phyloP scores from a whole-genome alignment of 73 alveolate species.

The Paramecium sexaurelia region DNA sequence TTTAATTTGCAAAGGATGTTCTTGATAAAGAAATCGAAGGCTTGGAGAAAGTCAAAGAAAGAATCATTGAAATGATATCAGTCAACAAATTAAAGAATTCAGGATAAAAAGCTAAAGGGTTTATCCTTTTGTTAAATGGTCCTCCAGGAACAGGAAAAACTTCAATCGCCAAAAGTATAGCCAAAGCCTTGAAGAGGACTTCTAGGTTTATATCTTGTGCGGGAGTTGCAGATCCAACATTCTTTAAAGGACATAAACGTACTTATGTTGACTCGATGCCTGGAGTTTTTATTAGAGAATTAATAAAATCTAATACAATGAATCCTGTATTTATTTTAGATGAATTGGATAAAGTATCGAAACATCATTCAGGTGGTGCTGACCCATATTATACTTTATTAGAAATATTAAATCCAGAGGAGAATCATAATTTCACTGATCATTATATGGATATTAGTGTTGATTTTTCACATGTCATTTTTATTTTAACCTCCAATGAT shows the following conservation, averaged over 20 bases:
- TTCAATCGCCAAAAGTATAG: constrained; percentile 81
- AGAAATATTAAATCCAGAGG: constrained; percentile 84
- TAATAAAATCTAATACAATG: constrained; percentile 72
- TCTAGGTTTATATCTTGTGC: constrained; percentile 83
- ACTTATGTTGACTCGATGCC: constrained; percentile 88
- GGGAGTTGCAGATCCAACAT: constrained; percentile 84
- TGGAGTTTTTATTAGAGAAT: constrained; percentile 80
- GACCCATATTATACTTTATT: constrained; percentile 73
- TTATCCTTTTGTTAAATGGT: constrained; percentile 82
- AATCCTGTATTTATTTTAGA: constrained; percentile 85
- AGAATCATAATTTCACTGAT: constrained; percentile 77
- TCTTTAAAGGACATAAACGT: constrained; percentile 84
- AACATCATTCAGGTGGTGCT: constrained; percentile 59
- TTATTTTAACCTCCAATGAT: constrained; percentile 82
- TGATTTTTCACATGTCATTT: constrained; percentile 81
- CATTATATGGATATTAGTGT: constrained; percentile 82
- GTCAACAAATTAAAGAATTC: constrained; percentile 80
- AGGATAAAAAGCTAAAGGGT: constrained; percentile 70
- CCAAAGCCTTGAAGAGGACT: constrained; percentile 79
- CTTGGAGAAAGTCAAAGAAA: constrained; percentile 78
- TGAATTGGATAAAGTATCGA: constrained; percentile 85
- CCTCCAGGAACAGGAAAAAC: constrained; percentile 94
- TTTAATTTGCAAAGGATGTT: constrained; percentile 70
- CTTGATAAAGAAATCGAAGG: constrained; percentile 78
- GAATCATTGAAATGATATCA: constrained; percentile 86